Evolutionary conservation across 345 rosid genomes (phyloP), one percentile per base, ranked within the genome.

Genomic region (Capsella bursapastoris): DNA sequence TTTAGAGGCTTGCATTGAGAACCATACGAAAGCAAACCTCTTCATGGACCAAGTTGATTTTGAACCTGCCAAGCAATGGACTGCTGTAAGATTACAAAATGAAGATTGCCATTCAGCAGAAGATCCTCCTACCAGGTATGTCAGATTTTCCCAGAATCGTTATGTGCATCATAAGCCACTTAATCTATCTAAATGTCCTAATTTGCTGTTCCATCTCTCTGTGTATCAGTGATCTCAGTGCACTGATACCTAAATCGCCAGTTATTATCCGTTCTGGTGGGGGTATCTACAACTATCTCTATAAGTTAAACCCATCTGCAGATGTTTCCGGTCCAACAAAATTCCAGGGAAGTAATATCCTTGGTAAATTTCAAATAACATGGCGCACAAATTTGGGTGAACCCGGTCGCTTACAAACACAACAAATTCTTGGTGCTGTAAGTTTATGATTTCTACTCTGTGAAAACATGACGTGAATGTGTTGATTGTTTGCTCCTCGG

Each of bases 371-470:
- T 83, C 98, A 90, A 81, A 92, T 95, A 72, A 88, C 92, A 18
- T 92, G 99, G 99, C 98, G 91, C 63, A 89, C 94, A 48, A 95
- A 95, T 86, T 77, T 95, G 82, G 98, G 98, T 12, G 99, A 95
- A 82, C 91, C 98, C 50, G 99, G 99, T 64, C 98, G 99, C 61
- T 79, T 95, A 64, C 99, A 92, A 81, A 95, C 98, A 14, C 97
- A 95, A 74, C 99, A 95, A 80, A 95, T 95, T 79, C 96, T 95
- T 76, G 90, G 93, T 71, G 79, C 87, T 44, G 99, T 90, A 83
- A 89, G 97, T 82, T 18, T 49, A 29, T 58, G 12, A 43, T 51
- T 60, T 75, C 60, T 66, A 37, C 57, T 66, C 13, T 38, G 22
- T 32, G 45, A 60, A 66, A 56, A 64, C 51, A 68, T 7, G 16